Conservation (phyloP, 345 rosid genomes). For the Noccaea bulbosa region DNA sequence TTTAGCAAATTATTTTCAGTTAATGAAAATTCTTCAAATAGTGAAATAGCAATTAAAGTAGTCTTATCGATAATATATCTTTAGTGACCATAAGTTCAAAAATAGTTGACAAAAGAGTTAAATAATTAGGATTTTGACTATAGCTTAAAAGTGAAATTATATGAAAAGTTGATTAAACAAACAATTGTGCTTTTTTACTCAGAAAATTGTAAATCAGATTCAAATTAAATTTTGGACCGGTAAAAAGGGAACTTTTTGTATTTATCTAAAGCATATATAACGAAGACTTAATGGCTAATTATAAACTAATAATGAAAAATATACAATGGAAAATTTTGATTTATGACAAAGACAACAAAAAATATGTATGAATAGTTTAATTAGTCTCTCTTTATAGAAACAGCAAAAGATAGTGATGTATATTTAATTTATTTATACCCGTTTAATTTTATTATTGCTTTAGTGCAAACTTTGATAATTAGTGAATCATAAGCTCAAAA, state of each 20-base stretch:
- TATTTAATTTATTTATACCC: neutral
- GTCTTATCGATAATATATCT: too few relatives aligned
- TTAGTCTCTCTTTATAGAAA: slow-evolving; percentile 1
- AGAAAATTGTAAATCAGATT: neutral
- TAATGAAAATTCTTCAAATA: neutral
- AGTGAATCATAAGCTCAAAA: slow-evolving; percentile 27
- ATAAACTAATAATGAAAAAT: neutral
- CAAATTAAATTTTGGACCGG: neutral
- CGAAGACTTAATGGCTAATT: neutral
- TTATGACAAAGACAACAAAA: neutral
- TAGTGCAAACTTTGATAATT: slow-evolving; percentile 29
- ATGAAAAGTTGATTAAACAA: neutral
- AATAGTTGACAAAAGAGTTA: too few relatives aligned
- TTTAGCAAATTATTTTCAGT: slow-evolving; percentile 8
- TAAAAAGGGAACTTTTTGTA: neutral
- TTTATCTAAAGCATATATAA: neutral
- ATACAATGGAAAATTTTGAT: too few relatives aligned
- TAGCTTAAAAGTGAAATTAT: too few relatives aligned
- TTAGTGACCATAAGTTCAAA: too few relatives aligned
- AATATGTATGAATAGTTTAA: neutral
- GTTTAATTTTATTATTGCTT: neutral
- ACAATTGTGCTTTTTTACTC: neutral
- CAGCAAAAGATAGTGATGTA: neutral
- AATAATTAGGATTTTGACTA: neutral
- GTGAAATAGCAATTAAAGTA: too few relatives aligned